Percentiles rank a stretch among this genome's conserved stretches.
phyloP scores from a whole-genome alignment of 306 rosid species.

The Vicia faba region DNA sequence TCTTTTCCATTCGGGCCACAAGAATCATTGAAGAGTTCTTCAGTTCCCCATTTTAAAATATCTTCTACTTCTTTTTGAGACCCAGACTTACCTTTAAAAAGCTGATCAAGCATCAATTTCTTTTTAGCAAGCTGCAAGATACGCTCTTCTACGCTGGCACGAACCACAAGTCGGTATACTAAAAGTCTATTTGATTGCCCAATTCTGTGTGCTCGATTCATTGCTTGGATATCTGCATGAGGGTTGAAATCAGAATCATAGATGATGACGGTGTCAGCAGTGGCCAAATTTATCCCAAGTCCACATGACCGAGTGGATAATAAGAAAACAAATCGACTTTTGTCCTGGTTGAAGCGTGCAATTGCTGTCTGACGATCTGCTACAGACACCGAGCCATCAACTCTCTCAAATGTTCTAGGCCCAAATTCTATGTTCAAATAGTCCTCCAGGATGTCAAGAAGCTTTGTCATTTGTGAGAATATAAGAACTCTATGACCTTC shows the following conservation, averaged over 20 bases:
- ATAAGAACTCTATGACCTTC: conserved; percentile 97
- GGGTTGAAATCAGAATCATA: conserved; percentile 99
- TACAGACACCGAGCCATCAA: conserved; percentile 94
- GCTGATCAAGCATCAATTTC: conserved; percentile 99
- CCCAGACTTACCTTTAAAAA: conserved; percentile 95
- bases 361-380: conserved; percentile 97
- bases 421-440: conserved; percentile 90
- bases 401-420: conserved; percentile 96
- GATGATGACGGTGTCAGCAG: conserved; percentile 98
- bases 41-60: conserved; percentile 98
- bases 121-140: conserved; percentile 99
- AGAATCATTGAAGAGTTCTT: conserved; percentile 86
- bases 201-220: conserved; percentile 99
- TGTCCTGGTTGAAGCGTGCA: conserved; percentile 94
- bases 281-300: conserved; percentile 97
- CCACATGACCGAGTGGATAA: conserved; percentile 99
- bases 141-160: conserved; percentile 99
- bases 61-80: conserved; percentile 98
- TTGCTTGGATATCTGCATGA: conserved; percentile 99
- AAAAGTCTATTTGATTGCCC: conserved; percentile 97
- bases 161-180: conserved; percentile 97
- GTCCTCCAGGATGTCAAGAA: conserved; percentile 98
- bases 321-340: conserved; percentile 95
- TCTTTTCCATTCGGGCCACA: conserved; percentile 63
- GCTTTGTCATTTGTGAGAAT: conserved; percentile 99